Evolutionary conservation across 371 early-diverging fungal species (phyloP).

Genomic region (Circinella minor): DNA sequence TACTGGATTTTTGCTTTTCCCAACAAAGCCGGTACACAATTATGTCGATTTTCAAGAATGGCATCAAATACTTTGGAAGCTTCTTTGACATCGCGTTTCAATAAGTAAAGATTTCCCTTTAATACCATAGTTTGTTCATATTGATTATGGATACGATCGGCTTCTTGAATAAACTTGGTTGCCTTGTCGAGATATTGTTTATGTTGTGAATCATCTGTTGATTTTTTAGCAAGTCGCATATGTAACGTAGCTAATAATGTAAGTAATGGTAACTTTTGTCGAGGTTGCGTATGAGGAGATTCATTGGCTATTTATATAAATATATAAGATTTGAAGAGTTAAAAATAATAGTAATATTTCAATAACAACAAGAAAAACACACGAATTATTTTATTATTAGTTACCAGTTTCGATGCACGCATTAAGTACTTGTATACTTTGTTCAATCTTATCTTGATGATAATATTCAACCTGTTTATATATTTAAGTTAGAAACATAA

Average conservation of each 20-base stretch:
- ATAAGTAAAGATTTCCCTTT: slow-evolving; percentile 69
- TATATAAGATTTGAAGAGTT: not conserved
- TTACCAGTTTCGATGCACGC: slow-evolving; percentile 65
- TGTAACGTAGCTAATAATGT: slow-evolving; percentile 70
- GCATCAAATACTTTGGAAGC: slow-evolving; percentile 72
- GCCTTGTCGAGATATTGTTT: slow-evolving; percentile 67
- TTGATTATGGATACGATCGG: slow-evolving; percentile 72
- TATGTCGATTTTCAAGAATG: slow-evolving; percentile 63
- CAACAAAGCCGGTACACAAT: slow-evolving; percentile 78
- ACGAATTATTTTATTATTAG: too few species aligned
- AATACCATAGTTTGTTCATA: slow-evolving; percentile 74
- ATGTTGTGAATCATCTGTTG: slow-evolving; percentile 46
- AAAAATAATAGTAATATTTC: too few species aligned
- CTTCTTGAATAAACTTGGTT: slow-evolving; percentile 70
- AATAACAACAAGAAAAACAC: too few species aligned
- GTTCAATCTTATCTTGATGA: slow-evolving; percentile 63
- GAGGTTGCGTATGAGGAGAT: slow-evolving; percentile 58
- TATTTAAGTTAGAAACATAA: not conserved
- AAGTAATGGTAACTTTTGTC: slow-evolving; percentile 69
- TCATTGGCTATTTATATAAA: slow-evolving; percentile 29
- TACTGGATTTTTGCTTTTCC: slow-evolving; percentile 76
- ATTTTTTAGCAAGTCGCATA: slow-evolving; percentile 62
- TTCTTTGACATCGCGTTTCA: slow-evolving; percentile 63
- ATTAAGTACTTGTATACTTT: slow-evolving; percentile 63
- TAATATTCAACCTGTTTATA: slow-evolving; percentile 75